Evolutionary conservation across 2,329 filamentous ascomycete species (phyloP), one percentile per base, ranked within the genome.

Genomic region (Ceratocystis huliohia): DNA sequence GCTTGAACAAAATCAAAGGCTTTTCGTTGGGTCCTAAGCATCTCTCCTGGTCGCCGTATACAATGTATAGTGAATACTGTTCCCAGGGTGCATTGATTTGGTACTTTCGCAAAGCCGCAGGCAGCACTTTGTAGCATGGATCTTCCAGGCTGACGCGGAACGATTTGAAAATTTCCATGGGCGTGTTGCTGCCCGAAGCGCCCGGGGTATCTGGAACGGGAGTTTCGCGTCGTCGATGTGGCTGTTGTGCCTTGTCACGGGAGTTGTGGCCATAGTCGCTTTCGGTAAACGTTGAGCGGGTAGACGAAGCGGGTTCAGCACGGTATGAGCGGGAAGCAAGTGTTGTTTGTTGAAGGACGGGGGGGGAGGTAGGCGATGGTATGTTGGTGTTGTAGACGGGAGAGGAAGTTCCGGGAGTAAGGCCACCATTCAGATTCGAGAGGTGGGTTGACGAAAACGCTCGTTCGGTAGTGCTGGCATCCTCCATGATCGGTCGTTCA

Each of bases 121-220:
- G 94, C 1, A 99, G 81, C 33, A 99, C 94, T 75, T 96, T 96
- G 79, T 96, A 89, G 78, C 94, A 99, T 2, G 94, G 94, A 73
- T 99, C 94, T 71, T 99, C 94, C 83, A 97, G 95, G 74, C 89
- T 94, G 69, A 99, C 94, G 48, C 93, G 87, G 82, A 99, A 99
- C 1, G 90, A 96, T 75, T 99, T 99, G 85, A 97, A 97, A 68
- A 99, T 96, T 76, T 99, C 94, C 68, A 96, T 92, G 1, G 84
- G 84, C 13, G 81, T 78, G 68, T 81, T 82, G 72, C 78, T 80
- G 2, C 66, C 63, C 6, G 63, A 65, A n/a, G 56, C 56, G 17
- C 50, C 64, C 0, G 84, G 82, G 0, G 84, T 85, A 69, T 87
- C 84, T 1, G 83, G 82, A n/a, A 10, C 82, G 0, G 84, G 84